Conservation (phyloP, 768 basidiomycete genomes). For the Termitomyces sp. region DNA sequence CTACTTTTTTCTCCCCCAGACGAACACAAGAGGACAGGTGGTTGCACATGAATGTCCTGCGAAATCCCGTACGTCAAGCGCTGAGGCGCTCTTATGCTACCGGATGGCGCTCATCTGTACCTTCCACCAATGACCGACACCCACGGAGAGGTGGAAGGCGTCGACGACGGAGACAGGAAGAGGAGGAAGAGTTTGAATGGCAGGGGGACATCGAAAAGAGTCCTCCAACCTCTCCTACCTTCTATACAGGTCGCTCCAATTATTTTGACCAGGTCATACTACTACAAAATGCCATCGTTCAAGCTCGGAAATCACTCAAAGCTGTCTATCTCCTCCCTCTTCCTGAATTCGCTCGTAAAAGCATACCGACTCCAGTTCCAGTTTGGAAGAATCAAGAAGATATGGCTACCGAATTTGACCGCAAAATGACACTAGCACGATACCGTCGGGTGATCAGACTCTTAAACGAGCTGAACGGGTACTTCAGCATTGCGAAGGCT, state of each 20-base stretch:
- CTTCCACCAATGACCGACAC: conserved; percentile 19
- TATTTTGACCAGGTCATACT: conserved; percentile 69
- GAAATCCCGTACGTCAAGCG: conserved; percentile 16
- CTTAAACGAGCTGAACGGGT: conserved; percentile 62
- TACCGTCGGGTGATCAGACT: conserved; percentile 60
- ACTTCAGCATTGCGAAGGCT: conserved; percentile 50
- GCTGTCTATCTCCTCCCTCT: conserved; percentile 71
- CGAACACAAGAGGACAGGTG: too few species aligned
- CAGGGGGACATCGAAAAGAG: conserved; percentile 15
- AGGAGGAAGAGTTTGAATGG: conserved; percentile 12
- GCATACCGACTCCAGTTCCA: conserved; percentile 50
- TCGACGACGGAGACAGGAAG: conserved; percentile 13
- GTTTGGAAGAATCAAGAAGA: conserved; percentile 67
- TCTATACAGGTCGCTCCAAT: conserved; percentile 75
- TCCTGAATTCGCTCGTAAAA: conserved; percentile 58
- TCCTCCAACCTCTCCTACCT: conserved; percentile 63
- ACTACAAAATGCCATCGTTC: conserved; percentile 58
- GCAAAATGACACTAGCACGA: conserved; percentile 61
- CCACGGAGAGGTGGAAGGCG: conserved; percentile 9
- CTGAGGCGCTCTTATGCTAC: conserved; percentile 19
- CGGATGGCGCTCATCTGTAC: conserved; percentile 24
- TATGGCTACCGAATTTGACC: conserved; percentile 53
- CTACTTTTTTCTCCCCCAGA: conserved; percentile 9
- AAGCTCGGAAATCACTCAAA: conserved; percentile 55
- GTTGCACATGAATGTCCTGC: conserved; percentile 22